Base-by-base conservation (phyloP, 331 rosid genomes). In the Prunus yedoensis region DNA sequence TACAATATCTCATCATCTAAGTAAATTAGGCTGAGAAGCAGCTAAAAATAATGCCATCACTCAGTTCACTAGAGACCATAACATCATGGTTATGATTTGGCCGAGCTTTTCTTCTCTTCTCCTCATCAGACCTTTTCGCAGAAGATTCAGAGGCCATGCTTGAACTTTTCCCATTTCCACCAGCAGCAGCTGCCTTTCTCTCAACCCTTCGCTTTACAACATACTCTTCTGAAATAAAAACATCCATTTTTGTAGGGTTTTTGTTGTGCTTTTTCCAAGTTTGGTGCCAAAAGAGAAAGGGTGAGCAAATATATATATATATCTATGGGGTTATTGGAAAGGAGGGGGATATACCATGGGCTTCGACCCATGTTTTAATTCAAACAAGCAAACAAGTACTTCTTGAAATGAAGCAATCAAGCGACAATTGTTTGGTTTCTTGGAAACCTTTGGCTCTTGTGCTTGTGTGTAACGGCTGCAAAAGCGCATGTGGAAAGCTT, bases 201-300 rank as follows among this genome's bases (percentile, higher is more conserved):
- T 90, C 95, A 61, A 53, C n/a, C 64, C 88, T 90, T 80, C 85
- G 10, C 78, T 64, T 84, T 5, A 15, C 17, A 25, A 70, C 80
- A 59, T 84, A 90, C 71, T 81, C 91, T 57, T 88, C 88, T 0
- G 88, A 65, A 79, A 90, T 88, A 54, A 88, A 90, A 13, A 90
- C 82, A 71, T 90, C 91, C 96, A 86, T 88, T 53, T 1, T 71
- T 54, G 21, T 5, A 25, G 15, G 1, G 1, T 57, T 57, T 59
- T 41, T 35, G 30, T 23, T 14, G 0, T 10, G 15, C 16, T 59
- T 59, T 59, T 28, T 18, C 46, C 11, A 4, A 56, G 2, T 59
- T 59, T 13, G 8, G 66, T 60, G 66, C 27, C 66, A 13, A 17
- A 62, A 30, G 16, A 8, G 4, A 17, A 14, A 5, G 46, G 45